Evolutionary conservation across 1,284 basidiomycete genomes (phyloP).

Genomic region (Stereum hirsutum): DNA sequence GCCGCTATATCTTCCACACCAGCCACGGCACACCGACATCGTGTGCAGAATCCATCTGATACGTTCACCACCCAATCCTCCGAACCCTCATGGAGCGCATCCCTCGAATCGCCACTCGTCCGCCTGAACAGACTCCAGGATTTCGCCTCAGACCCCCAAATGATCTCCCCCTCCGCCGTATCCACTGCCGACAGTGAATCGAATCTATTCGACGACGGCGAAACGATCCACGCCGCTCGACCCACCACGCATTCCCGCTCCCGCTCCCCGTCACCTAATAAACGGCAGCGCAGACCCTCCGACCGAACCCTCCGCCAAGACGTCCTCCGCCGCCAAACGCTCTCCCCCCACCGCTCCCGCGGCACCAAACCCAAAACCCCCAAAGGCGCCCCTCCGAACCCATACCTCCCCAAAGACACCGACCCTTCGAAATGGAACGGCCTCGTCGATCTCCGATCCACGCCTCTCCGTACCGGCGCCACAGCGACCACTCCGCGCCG

Average conservation of each 20-base stretch:
- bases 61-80: conserved; percentile 28
- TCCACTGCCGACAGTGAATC: conserved; percentile 11
- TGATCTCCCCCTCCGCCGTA: conserved; percentile 20
- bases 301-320: conserved; percentile 4
- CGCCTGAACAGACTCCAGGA: conserved; percentile 60
- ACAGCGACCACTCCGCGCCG: conserved; percentile 12
- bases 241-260: too few relatives aligned
- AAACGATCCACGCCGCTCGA: conserved; percentile 6
- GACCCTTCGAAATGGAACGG: conserved; percentile 60
- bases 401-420: conserved; percentile 46
- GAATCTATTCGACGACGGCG: conserved; percentile 12
- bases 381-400: conserved; percentile 45
- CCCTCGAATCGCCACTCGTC: conserved; percentile 70
- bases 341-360: conserved; percentile 29
- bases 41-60: conserved; percentile 24
- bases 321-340: conserved; percentile 23
- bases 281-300: conserved; percentile 5
- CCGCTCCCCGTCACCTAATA: neutral
- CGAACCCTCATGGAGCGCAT: conserved; percentile 55
- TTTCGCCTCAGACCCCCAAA: conserved; percentile 39
- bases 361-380: conserved; percentile 55
- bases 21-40: conserved; percentile 34
- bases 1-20: conserved; percentile 71
- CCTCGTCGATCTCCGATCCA: conserved; percentile 61
- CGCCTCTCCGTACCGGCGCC: conserved; percentile 32